Evolutionary conservation across 2,329 filamentous ascomycete species (phyloP), one percentile per base, ranked within the genome.

Genomic region (Diaporthe aspalathi): DNA sequence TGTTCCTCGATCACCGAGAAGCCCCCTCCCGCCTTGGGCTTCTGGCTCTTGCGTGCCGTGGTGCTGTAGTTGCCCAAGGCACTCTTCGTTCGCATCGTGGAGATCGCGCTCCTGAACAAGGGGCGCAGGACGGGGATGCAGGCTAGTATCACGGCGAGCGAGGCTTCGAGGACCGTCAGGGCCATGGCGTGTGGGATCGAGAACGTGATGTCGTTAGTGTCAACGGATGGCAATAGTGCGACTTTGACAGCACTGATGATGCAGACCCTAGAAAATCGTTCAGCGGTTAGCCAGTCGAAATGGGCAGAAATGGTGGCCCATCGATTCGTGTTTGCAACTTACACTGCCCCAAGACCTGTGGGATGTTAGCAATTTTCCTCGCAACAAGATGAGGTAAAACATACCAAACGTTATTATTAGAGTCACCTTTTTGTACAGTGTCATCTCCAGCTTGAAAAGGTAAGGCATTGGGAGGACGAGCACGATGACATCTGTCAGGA

Each of bases 61-160:
- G 53, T 52, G 32, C 53, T 43, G 54, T 69, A 63, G 3, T 35
- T 32, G 3, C 12, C 43, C 16, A 60, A 17, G 9, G 32, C 54
- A 20, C 43, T 65, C 45, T 50, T 65, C 22, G 45, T 50, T 35
- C 60, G 43, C 20, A 57, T n/a, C 20, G 45, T 50, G n/a, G 67
- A 47, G 9, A 69, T 24, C 12, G 54, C 47, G 38, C 47, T 69
- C 27, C 47, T 62, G 45, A 69, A 69, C 6, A 69, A 32, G 12
- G 71, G 71, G 11, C 71, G 71, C 29, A 73, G 24, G 11, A 73
- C 68, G 24, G 71, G 71, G 32, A 73, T 67, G 24, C 68, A 71
- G 0, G 71, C 71, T 1, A 70, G 49, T 1, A 68, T 71, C 0
- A 73, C 56, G 16, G 65, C 57, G 22, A 73, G 50, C 8, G 29